Base-by-base conservation (phyloP, 2,329 filamentous ascomycete genomes). In the Verticillium zaregamsianum region DNA sequence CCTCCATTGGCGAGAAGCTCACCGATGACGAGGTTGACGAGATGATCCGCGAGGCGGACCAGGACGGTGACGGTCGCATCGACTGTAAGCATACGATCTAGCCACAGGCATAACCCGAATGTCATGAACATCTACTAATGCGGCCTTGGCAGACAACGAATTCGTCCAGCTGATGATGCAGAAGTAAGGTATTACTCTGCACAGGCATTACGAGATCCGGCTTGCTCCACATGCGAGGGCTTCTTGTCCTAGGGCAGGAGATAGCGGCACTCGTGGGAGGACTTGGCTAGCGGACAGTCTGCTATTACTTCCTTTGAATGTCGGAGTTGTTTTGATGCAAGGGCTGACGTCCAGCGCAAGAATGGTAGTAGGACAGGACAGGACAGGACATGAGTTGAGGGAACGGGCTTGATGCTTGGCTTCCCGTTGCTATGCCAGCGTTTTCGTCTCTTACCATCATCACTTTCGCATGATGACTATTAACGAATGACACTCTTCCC, bases 101-200 rank as follows among this genome's bases (percentile, higher is more conserved):
- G 17, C 28, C 5, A 28, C 25, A 33, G 57, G 7, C 11, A 23
- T 28, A 17, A 8, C 12, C 11, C 7, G 31, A 17, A 28, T 5
- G 4, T 32, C 3, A 40, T 58, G 23, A 49, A 7, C 39, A n/a
- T 1, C 23, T 23, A 33, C 57, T 58, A n/a, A 58, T 23, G 32
- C 8, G 4, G 3, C 17, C 3, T 52, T 55, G 25, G 5, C 70
- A 94, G 91, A 94, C 81, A 94, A 94, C 82, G 91, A 95, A 79
- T 95, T 95, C 74, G 91, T 95, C 70, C 91, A 95, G 81, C 88
- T 95, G 75, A 95, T 95, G 91, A 94, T 95, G 91, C 91, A 95
- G 85, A 94, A 94, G 84, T 94, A 91, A 83, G 60, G 9, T 17
- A 6, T 5, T 55, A 15, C 23, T 37, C 20, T 52, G 45, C n/a